A percentile compares a stretch with the other conserved stretches of the same genome.
These are phyloP conservation scores for Leccinum fuscescens DNA, from an alignment of 1,284 basidiomycete genomes.

Conservation along the genomic window DNA sequence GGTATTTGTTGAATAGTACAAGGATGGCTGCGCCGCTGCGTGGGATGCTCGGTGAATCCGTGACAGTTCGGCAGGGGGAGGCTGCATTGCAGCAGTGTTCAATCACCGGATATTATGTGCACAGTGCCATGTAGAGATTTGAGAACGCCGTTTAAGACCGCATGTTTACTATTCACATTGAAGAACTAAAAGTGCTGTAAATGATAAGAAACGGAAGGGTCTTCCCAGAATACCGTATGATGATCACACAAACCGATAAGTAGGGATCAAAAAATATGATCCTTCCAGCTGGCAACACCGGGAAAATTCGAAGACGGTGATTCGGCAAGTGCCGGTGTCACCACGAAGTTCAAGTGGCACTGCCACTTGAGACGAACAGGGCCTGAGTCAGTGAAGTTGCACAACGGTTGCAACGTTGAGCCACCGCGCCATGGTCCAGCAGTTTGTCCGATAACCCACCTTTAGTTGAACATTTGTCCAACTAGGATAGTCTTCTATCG, in stretches of 20 bases:
- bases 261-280: not conserved
- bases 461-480: too few relatives aligned
- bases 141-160: not conserved
- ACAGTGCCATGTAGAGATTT: not conserved
- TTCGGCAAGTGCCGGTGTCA: too few relatives aligned
- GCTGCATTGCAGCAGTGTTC: not conserved
- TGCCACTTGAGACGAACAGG: too few relatives aligned
- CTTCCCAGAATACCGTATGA: not conserved
- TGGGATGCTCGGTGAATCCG: not conserved
- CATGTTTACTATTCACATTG: not conserved
- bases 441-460: too few relatives aligned
- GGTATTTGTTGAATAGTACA: not conserved
- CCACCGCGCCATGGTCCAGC: too few relatives aligned
- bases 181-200: not conserved
- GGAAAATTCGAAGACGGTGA: too few relatives aligned
- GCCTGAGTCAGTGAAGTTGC: too few relatives aligned
- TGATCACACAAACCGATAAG: not conserved
- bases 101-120: not conserved
- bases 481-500: too few relatives aligned
- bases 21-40: not conserved
- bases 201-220: not conserved
- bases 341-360: too few relatives aligned
- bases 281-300: too few relatives aligned
- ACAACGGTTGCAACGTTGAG: too few relatives aligned
- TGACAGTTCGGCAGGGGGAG: not conserved